Conservation (phyloP, 306 rosid species). For the Vigna radiata region DNA sequence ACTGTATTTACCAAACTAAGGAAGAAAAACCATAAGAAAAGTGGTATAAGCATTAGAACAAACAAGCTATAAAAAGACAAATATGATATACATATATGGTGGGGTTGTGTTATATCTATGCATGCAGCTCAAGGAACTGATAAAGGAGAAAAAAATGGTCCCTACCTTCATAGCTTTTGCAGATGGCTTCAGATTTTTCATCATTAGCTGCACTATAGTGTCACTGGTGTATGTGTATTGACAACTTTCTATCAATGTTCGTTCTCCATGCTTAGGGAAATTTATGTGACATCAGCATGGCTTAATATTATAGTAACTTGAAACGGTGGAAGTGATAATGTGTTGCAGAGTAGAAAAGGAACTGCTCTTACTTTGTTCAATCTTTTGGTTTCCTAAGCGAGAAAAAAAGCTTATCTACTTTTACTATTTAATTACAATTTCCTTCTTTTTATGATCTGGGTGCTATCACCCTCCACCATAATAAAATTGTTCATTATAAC, state of each 20-base stretch:
- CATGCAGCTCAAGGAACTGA: conserved; percentile 34
- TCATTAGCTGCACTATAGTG: conserved; percentile 48
- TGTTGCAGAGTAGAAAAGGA: conserved; percentile 43
- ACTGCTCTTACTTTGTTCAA: conserved; percentile 20
- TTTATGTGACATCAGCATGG: background rate
- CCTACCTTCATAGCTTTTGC: conserved; percentile 48
- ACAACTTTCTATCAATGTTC: conserved; percentile 29
- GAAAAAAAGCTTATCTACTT: conserved; percentile 54
- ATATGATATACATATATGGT: conserved; percentile 1
- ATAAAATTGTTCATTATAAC: too few species aligned
- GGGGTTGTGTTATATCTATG: conserved; percentile 27
- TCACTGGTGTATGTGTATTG: conserved; percentile 38
- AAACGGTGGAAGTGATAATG: conserved; percentile 43
- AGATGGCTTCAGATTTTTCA: conserved; percentile 45
- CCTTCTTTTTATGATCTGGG: conserved; percentile 42
- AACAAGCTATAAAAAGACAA: conserved; percentile 49
- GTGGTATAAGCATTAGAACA: conserved; percentile 10
- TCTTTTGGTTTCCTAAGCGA: conserved; percentile 1
- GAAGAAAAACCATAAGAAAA: conserved; percentile 5
- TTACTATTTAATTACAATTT: conserved; percentile 27
- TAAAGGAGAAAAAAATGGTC: conserved; percentile 47
- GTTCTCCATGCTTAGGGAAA: conserved; percentile 4
- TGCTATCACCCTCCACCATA: too few species aligned
- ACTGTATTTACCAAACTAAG: conserved; percentile 9
- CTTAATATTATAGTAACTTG: background rate